Base-by-base conservation (phyloP, 225 moss, liverwort and hornwort genomes). In the Marchantia paleacea region DNA sequence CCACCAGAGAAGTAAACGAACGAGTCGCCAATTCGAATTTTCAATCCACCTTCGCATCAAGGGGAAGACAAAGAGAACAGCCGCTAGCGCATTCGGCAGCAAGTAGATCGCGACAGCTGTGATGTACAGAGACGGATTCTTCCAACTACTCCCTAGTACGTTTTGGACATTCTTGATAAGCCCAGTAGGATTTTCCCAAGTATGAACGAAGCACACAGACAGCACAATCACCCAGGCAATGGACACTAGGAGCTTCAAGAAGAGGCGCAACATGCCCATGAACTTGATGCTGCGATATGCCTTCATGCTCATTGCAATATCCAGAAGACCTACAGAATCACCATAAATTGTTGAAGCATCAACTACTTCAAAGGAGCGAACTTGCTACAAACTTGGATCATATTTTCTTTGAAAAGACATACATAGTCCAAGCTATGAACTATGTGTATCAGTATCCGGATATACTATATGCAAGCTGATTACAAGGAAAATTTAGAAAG, bases 41-140 rank as follows among this genome's bases (percentile, higher is more conserved):
- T 99, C 97, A 69, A 94, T 94, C 93, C 92, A 95, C 57, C 95
- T 86, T 74, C 97, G 87, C 70, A 99, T 72, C 91, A 95, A 90
- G 26, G 95, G 99, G 50, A 95, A 95, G 11, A 95, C 72, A 78
- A 99, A 99, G 82, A 99, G 90, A 77, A 84, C 71, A 14, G 90
- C 91, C 85, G 93, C 99, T 53, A 99, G 87, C 16, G 91, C 52
- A 75, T 99, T 95, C 63, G 99, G 99, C 24, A 92, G 55, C 55
- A 97, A 84, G 71, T 97, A 97, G 47, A 92, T 80, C 52, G 90
- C 73, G 1, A 95, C 99, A 11, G 92, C 95, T 69, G 92, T 89
- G 67, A 92, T 83, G 72, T 95, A 99, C 0, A 95, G 80, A 71
- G 94, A 94, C 6, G 94, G 90, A 80, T 68, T 93, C 82, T 91